Conservation (phyloP, 495 filamentous ascomycete genomes). For the Entonaema liquescens region DNA sequence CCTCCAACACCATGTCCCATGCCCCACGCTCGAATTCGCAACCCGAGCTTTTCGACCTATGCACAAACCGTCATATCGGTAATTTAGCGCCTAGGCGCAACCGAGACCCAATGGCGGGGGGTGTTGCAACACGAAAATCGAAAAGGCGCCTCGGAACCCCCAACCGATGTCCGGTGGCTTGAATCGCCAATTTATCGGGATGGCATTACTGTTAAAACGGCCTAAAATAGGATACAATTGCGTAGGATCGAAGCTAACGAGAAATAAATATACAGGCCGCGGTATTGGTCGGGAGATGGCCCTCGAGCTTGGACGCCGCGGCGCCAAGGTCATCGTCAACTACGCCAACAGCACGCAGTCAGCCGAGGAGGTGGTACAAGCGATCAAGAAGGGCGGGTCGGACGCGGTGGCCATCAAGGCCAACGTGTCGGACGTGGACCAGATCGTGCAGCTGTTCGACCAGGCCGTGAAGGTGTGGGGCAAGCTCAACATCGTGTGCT, state of each 20-base stretch:
- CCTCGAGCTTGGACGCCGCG: constrained; percentile 76
- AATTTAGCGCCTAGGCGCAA: constrained; percentile 14
- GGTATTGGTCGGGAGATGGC: constrained; percentile 81
- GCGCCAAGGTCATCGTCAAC: constrained; percentile 79
- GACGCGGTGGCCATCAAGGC: constrained; percentile 77
- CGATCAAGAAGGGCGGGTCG: constrained; percentile 57
- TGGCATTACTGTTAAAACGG: constrained; percentile 10
- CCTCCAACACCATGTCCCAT: background rate
- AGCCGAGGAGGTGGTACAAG: constrained; percentile 70
- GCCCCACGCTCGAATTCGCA: background rate
- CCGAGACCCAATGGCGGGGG: constrained; percentile 7
- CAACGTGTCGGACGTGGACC: constrained; percentile 71
- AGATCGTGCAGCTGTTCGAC: constrained; percentile 62
- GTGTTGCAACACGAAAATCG: background rate
- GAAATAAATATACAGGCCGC: constrained; percentile 57
- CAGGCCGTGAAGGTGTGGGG: constrained; percentile 73
- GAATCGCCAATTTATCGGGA: background rate
- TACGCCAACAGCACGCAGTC: constrained; percentile 70
- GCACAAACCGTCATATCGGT: background rate
- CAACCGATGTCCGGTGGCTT: constrained; percentile 29
- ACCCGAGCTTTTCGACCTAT: background rate
- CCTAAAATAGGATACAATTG: background rate
- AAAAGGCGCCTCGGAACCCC: constrained; percentile 14
- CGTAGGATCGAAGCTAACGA: constrained; percentile 7
- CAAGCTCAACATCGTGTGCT: constrained; percentile 78